phyloP scores from a whole-genome alignment of 2,329 filamentous ascomycete species.

The Pseudocercospora macadamiae region DNA sequence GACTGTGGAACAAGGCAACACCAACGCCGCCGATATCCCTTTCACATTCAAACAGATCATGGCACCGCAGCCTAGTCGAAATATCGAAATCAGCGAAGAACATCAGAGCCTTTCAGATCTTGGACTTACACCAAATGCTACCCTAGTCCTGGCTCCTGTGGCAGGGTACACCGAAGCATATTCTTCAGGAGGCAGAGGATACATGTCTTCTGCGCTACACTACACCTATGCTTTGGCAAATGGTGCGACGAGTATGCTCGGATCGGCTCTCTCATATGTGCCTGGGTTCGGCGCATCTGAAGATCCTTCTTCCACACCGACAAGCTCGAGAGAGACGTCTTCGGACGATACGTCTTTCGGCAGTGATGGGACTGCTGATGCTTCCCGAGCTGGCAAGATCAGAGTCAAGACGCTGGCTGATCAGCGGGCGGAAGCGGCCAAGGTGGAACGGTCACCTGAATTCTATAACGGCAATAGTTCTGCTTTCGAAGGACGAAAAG shows the following conservation, averaged over 20 bases:
- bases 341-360: not conserved
- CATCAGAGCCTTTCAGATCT: constrained; percentile 67
- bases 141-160: constrained; percentile 77
- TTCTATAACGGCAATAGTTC: constrained; percentile 93
- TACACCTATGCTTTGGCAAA: constrained; percentile 24
- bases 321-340: constrained; percentile 2
- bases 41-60: constrained; percentile 86
- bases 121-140: constrained; percentile 76
- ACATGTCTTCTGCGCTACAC: constrained; percentile 28
- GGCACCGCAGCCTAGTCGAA: constrained; percentile 73
- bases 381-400: constrained; percentile 33
- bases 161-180: constrained; percentile 64
- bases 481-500: constrained; percentile 54
- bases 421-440: constrained; percentile 41
- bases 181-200: constrained; percentile 38
- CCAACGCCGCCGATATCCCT: constrained; percentile 49
- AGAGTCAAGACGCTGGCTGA: constrained; percentile 52
- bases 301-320: constrained; percentile 4
- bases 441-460: constrained; percentile 58
- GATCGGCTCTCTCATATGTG: constrained; percentile 25
- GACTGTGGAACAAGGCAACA: constrained; percentile 46
- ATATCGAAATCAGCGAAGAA: constrained; percentile 76
- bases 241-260: constrained; percentile 26
- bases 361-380: constrained; percentile 26
- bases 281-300: constrained; percentile 26